Evolutionary conservation across 2,329 filamentous ascomycete species (phyloP).

Genomic region (Fusarium domesticum): DNA sequence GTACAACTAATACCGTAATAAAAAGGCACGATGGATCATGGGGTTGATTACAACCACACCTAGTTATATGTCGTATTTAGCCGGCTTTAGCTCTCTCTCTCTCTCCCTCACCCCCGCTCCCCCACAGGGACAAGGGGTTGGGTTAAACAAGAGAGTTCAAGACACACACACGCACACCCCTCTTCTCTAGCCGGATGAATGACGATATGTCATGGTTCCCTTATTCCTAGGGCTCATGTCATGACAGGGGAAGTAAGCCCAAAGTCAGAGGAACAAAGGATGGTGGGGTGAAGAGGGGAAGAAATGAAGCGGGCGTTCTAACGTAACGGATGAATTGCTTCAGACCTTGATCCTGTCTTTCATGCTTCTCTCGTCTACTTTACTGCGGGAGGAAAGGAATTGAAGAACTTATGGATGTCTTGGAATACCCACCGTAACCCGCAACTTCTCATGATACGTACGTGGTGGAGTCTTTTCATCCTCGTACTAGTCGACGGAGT

Average conservation of each 20-base stretch:
- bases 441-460: slow-evolving; percentile 13
- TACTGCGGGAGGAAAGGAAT: no score
- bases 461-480: slow-evolving; percentile 16
- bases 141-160: no score
- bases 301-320: not conserved
- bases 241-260: no score
- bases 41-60: no score
- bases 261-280: not conserved
- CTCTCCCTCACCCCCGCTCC: no score
- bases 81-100: not conserved
- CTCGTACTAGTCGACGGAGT: not conserved
- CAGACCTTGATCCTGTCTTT: slow-evolving; percentile 2
- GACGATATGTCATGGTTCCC: slow-evolving; percentile 9
- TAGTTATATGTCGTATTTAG: slow-evolving; percentile 1
- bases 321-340: slow-evolving; percentile 22
- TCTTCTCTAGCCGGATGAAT: slow-evolving; percentile 17
- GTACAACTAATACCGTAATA: no score
- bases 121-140: no score
- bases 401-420: no score
- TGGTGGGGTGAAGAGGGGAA: slow-evolving; percentile 25
- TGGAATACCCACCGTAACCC: no score
- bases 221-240: slow-evolving; percentile 8
- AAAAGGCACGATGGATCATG: no score
- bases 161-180: not conserved
- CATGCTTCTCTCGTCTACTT: no score